Evolutionary conservation across 305 asterid species (phyloP).

Genomic region (Fraxinus ornus): DNA sequence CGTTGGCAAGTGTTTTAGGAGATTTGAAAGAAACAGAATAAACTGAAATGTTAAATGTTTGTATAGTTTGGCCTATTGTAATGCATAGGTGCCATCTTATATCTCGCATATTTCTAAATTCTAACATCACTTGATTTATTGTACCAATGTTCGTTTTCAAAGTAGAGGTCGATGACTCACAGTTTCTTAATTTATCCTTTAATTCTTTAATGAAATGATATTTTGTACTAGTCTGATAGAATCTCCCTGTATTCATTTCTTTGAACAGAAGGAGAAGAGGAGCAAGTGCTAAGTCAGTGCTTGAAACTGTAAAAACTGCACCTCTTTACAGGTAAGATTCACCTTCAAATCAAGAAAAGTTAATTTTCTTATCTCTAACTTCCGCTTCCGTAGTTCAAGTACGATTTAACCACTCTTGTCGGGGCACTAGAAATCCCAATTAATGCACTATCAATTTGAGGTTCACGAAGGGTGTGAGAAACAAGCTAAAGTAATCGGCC

Average conservation of each 20-base stretch:
- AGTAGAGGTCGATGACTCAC: background rate
- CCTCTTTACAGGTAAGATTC: constrained; percentile 45
- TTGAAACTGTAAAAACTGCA: constrained; percentile 39
- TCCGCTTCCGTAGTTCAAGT: background rate
- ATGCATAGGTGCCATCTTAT: background rate
- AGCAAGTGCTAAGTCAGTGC: constrained; percentile 34
- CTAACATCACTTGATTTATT: background rate
- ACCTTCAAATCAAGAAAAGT: constrained; percentile 4
- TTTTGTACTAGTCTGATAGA: background rate
- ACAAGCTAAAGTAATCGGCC: background rate
- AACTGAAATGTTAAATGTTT: background rate
- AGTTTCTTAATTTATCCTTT: background rate
- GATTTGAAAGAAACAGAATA: background rate
- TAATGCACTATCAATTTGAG: background rate
- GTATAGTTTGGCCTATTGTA: background rate
- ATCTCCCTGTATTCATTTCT: constrained; percentile 8
- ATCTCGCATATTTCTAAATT: background rate
- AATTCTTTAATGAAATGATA: background rate
- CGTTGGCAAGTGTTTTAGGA: background rate
- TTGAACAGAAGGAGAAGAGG: constrained; percentile 48
- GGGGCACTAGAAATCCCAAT: background rate
- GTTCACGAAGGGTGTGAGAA: background rate
- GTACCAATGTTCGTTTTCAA: background rate
- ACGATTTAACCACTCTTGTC: background rate
- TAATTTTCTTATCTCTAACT: background rate